These are phyloP conservation scores for Tylopilus intermedius DNA, from an alignment of 768 basidiomycete species.

Conservation along the genomic window DNA sequence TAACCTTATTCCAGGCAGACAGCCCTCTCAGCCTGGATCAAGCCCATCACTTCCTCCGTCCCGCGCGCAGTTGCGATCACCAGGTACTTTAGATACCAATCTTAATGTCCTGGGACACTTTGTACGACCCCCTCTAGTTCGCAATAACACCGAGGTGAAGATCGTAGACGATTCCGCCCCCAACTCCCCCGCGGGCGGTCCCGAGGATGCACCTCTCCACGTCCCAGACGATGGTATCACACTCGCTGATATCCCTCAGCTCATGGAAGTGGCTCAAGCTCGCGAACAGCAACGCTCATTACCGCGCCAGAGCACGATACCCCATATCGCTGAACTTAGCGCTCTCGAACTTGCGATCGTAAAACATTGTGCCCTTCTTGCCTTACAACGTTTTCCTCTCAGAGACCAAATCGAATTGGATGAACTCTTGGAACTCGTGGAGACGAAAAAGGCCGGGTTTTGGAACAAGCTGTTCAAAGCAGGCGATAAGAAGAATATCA, in stretches of 20 bases:
- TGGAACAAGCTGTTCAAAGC: conserved; percentile 96
- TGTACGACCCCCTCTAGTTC: conserved; percentile 63
- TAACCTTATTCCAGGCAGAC: conserved; percentile 33
- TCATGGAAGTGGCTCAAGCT: conserved; percentile 89
- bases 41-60: conserved; percentile 31
- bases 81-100: conserved; percentile 33
- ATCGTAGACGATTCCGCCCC: conserved; percentile 81
- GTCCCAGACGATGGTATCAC: conserved; percentile 79
- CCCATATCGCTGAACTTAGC: conserved; percentile 79
- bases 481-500: conserved; percentile 83
- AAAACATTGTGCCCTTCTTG: conserved; percentile 84
- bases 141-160: conserved; percentile 82
- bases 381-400: conserved; percentile 71
- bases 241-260: conserved; percentile 88
- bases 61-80: conserved; percentile 38
- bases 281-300: conserved; percentile 82
- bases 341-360: conserved; percentile 84
- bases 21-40: conserved; percentile 31
- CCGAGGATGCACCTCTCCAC: conserved; percentile 36
- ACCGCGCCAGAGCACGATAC: conserved; percentile 70
- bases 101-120: conserved; percentile 37
- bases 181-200: conserved; percentile 58
- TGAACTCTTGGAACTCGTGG: conserved; percentile 89
- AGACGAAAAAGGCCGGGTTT: conserved; percentile 88
- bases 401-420: conserved; percentile 85